Percentiles rank a stretch among this genome's conserved stretches.
Conservation (phyloP, 352 stramenopile genomes). For the Pythium coloratum region DNA sequence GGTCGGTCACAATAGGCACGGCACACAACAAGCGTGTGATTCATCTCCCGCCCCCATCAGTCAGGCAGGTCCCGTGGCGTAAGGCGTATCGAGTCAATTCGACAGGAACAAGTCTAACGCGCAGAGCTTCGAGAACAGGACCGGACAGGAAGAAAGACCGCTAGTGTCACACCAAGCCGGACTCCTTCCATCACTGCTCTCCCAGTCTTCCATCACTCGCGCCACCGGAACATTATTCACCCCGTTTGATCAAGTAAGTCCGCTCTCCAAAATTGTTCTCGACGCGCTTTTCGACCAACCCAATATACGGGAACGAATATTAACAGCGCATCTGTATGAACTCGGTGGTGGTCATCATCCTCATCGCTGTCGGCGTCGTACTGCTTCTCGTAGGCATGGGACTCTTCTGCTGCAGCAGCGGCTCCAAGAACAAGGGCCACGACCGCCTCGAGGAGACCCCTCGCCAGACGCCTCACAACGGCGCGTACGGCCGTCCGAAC, state of each 20-base stretch:
- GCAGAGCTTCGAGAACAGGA: not conserved
- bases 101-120: not conserved
- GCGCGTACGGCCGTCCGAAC: not conserved
- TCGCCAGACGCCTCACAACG: conserved; percentile 15
- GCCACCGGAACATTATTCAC: not conserved
- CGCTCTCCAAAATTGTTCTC: not conserved
- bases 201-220: not conserved
- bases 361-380: not conserved
- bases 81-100: not conserved
- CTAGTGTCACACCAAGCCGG: not conserved
- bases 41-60: not conserved
- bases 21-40: not conserved
- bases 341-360: not conserved
- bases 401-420: conserved; percentile 20
- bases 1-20: not conserved
- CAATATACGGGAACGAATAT: not conserved
- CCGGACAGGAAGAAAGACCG: not conserved
- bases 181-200: not conserved
- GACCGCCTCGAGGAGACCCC: conserved; percentile 6
- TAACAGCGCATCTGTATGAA: conserved; percentile 3
- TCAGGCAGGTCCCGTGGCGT: not conserved
- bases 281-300: not conserved
- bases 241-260: not conserved
- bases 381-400: conserved; percentile 17
- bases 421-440: conserved; percentile 15